A percentile compares a stretch with the other conserved stretches of the same genome.
phyloP scores from a whole-genome alignment of 139 green algal species.

The Coelastrella sp. region DNA sequence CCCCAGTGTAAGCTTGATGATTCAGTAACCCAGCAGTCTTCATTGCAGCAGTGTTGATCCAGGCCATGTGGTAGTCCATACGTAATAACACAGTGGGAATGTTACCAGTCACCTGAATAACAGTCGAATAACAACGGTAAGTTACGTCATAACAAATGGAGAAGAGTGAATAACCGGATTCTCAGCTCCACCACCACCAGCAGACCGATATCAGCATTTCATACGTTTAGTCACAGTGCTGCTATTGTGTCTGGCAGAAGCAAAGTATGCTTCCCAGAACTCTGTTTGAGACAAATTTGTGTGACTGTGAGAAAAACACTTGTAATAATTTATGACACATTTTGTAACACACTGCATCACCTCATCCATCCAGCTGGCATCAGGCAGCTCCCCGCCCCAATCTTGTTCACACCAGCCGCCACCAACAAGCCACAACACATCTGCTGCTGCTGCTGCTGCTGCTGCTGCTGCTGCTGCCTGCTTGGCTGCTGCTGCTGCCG shows the following conservation, averaged over 20 bases:
- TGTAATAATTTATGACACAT: no score
- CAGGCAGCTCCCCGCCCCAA: constrained; percentile 56
- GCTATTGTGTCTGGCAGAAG: neutral
- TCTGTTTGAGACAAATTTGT: no score
- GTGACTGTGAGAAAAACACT: no score
- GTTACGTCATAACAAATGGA: no score
- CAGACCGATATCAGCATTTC: no score
- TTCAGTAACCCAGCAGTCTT: constrained; percentile 54
- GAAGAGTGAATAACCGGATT: no score
- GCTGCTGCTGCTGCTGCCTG: constrained; percentile 11
- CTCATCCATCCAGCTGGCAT: constrained; percentile 60
- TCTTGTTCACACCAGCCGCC: constrained; percentile 65
- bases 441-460: constrained; percentile 5
- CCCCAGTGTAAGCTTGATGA: neutral
- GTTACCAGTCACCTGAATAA: constrained; percentile 18
- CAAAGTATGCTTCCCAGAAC: no score
- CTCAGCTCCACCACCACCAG: no score
- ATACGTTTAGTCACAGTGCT: no score
- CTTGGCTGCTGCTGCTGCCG: neutral
- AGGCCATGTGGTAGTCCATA: constrained; percentile 73
- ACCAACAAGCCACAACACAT: constrained; percentile 68
- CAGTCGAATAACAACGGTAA: neutral
- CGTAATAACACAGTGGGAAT: constrained; percentile 61
- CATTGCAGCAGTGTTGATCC: constrained; percentile 70
- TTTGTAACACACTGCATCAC: no score